phyloP scores from a whole-genome alignment of 1,284 basidiomycete genomes.

The Pulchroboletus neoregius region DNA sequence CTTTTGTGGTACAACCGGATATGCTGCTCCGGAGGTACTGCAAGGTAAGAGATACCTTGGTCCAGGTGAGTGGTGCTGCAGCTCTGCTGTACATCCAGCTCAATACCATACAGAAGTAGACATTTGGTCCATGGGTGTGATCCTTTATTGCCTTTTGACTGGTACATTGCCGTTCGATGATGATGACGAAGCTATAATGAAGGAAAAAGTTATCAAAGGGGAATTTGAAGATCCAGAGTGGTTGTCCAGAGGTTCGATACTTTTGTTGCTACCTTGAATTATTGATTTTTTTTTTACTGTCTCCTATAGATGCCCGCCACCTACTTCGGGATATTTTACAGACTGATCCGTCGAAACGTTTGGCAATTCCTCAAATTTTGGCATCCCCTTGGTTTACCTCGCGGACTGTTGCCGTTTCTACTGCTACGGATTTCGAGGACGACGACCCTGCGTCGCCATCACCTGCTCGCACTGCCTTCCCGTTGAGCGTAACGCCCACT shows the following conservation, averaged over 20 bases:
- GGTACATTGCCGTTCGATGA: constrained; percentile 97
- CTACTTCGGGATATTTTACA: constrained; percentile 79
- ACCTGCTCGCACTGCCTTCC: constrained; percentile 23
- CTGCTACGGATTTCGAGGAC: constrained; percentile 31
- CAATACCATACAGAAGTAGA: constrained; percentile 72
- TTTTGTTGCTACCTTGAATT: constrained; percentile 2
- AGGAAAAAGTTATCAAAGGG: constrained; percentile 81
- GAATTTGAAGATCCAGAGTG: constrained; percentile 90
- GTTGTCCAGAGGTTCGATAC: constrained; percentile 71
- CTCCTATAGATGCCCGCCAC: constrained; percentile 67
- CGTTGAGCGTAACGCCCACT: constrained; percentile 18
- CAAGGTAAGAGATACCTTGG: constrained; percentile 87
- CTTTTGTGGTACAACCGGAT: constrained; percentile 94
- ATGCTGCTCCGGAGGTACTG: constrained; percentile 95
- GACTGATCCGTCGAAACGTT: constrained; percentile 72
- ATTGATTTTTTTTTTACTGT: constrained; percentile 6
- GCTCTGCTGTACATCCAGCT: neutral
- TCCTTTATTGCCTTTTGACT: constrained; percentile 90
- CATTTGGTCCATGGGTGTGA: constrained; percentile 95
- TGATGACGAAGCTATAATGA: constrained; percentile 91
- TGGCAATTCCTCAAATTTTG: constrained; percentile 83
- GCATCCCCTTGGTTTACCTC: constrained; percentile 86
- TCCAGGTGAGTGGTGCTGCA: constrained; percentile 53
- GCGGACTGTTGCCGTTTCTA: constrained; percentile 37
- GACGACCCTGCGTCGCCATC: constrained; percentile 28